phyloP scores from a whole-genome alignment of 345 rosid species.

The Eucalyptus marginata region DNA sequence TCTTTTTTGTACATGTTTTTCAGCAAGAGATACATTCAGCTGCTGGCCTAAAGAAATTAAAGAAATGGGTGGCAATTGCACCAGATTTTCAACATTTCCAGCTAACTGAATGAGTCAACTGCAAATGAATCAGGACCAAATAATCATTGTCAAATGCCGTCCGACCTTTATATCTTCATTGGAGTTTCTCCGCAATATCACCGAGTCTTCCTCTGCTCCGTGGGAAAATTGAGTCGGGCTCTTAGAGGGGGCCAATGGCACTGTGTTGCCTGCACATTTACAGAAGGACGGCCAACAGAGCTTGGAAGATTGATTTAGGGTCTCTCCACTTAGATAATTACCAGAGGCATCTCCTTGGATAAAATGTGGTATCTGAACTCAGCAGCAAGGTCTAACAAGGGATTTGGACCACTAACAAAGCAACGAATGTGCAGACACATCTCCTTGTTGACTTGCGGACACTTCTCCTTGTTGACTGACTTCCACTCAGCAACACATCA shows the following conservation, averaged over 20 bases:
- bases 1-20: background rate
- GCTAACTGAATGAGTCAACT: background rate
- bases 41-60: conserved; percentile 7
- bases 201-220: background rate
- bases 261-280: conserved; percentile 7
- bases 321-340: conserved; percentile 22
- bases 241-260: background rate
- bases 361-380: conserved; percentile 86
- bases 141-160: background rate
- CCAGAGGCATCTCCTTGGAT: conserved; percentile 86
- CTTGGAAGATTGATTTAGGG: conserved; percentile 57
- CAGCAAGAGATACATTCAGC: conserved; percentile 1
- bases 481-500: conserved; percentile 97
- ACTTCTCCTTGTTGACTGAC: conserved; percentile 43
- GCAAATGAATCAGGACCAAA: conserved; percentile 4
- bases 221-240: background rate
- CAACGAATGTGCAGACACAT: conserved; percentile 62
- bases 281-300: conserved; percentile 66
- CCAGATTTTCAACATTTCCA: conserved; percentile 18
- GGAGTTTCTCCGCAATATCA: background rate
- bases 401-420: conserved; percentile 68
- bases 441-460: conserved; percentile 51
- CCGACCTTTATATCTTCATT: background rate
- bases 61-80: conserved; percentile 18
- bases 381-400: conserved; percentile 58